These are phyloP conservation scores for Linnemannia elongata DNA, from an alignment of 192 early-diverging fungal genomes.

Conservation along the genomic window DNA sequence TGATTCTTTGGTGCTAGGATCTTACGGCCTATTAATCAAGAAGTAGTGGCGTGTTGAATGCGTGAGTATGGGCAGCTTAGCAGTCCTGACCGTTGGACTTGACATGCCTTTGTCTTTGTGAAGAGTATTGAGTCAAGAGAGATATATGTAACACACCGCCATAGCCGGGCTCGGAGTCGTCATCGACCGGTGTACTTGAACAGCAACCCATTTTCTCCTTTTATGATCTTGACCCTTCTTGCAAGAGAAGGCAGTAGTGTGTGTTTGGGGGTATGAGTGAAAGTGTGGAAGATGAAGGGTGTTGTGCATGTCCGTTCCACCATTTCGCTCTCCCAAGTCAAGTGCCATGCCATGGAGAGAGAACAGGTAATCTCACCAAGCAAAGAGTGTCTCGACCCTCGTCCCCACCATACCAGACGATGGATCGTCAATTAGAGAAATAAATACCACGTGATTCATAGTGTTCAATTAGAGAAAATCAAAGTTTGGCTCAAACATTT, in stretches of 20 bases:
- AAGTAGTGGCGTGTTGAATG: background rate
- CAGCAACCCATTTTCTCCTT: slow-evolving; percentile 18
- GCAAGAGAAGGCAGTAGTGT: background rate
- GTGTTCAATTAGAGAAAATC: background rate
- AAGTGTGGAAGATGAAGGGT: background rate
- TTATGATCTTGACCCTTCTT: background rate
- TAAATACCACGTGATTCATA: background rate
- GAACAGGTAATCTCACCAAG: no score
- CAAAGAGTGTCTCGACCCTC: background rate
- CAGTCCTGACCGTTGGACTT: background rate
- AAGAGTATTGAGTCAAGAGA: background rate
- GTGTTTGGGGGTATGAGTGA: background rate
- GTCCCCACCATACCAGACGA: background rate
- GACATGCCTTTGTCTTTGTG: background rate
- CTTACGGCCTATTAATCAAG: background rate
- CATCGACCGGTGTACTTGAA: slow-evolving; percentile 7
- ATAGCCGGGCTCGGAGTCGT: slow-evolving; percentile 11
- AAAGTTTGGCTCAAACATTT: background rate
- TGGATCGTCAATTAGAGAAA: background rate
- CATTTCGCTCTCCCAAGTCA: no score
- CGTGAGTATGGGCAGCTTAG: background rate
- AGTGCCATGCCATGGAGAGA: no score
- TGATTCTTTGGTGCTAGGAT: slow-evolving; percentile 1
- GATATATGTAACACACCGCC: slow-evolving; percentile 8
- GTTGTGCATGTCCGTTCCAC: no score